Percentiles rank a stretch among this genome's conserved stretches.
Evolutionary conservation across 139 green algal species (phyloP).

Genomic region (Auxenochlorella protothecoides): DNA sequence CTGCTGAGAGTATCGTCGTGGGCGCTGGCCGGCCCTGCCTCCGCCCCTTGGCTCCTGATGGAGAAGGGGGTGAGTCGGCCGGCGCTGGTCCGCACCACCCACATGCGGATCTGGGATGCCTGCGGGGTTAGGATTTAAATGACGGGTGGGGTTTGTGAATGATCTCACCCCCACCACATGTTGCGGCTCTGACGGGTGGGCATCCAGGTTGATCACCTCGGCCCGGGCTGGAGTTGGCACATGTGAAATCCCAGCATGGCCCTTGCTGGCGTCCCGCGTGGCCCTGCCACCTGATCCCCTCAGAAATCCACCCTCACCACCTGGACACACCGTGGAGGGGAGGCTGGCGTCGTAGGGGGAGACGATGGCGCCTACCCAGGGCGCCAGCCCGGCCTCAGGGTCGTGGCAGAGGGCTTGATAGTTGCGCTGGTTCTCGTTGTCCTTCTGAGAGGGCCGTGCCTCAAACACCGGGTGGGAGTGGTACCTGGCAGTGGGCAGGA

Average conservation of each 20-base stretch:
- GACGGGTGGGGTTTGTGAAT: too few relatives aligned
- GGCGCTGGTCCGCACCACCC: too few relatives aligned
- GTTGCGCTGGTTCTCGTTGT: conserved; percentile 84
- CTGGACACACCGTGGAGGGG: conserved; percentile 18
- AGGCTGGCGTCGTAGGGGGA: conserved; percentile 63
- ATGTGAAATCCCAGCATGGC: neutral
- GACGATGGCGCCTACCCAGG: conserved; percentile 72
- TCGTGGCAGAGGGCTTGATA: conserved; percentile 67
- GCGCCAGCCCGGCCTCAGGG: conserved; percentile 38
- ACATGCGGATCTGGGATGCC: too few relatives aligned
- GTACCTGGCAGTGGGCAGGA: conserved; percentile 43
- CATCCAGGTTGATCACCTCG: too few relatives aligned
- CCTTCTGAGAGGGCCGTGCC: conserved; percentile 54
- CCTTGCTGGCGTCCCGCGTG: neutral
- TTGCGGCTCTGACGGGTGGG: neutral
- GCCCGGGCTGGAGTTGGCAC: neutral
- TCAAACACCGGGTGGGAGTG: conserved; percentile 77
- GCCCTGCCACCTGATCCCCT: too few relatives aligned
- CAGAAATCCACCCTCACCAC: neutral
- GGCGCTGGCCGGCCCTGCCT: too few relatives aligned
- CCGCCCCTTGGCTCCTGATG: too few relatives aligned
- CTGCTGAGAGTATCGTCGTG: too few relatives aligned
- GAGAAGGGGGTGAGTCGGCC: too few relatives aligned
- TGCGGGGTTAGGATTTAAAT: too few relatives aligned
- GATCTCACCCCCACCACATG: conserved; percentile 2